Evolutionary conservation across 805 yeast genomes (phyloP).

Genomic region (Candida saitoana): DNA sequence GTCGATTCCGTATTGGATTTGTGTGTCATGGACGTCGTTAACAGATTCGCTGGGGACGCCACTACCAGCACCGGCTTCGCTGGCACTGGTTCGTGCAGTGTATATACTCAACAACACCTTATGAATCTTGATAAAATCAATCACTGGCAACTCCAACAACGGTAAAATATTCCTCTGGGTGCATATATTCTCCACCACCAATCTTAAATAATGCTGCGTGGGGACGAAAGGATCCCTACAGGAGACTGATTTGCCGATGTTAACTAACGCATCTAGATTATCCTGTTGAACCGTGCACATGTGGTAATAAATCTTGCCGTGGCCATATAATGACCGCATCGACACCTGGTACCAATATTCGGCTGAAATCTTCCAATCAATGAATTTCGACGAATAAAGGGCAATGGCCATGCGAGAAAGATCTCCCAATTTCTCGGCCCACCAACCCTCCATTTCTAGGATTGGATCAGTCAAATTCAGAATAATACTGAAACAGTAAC

Average conservation of each 20-base stretch:
- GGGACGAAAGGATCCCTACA: slow-evolving; percentile 85
- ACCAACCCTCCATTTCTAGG: slow-evolving; percentile 61
- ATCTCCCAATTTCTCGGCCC: slow-evolving; percentile 87
- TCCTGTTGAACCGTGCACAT: slow-evolving; percentile 83
- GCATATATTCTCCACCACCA: slow-evolving; percentile 75
- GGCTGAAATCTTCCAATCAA: slow-evolving; percentile 82
- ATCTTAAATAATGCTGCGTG: slow-evolving; percentile 68
- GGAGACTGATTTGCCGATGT: slow-evolving; percentile 72
- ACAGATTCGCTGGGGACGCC: slow-evolving; percentile 2
- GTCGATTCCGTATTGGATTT: slow-evolving; percentile 52
- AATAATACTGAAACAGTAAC: slow-evolving; percentile 64
- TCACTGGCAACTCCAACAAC: slow-evolving; percentile 54
- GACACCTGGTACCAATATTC: slow-evolving; percentile 80
- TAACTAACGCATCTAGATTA: slow-evolving; percentile 71
- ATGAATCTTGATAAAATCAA: slow-evolving; percentile 62
- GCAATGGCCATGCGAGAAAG: slow-evolving; percentile 86
- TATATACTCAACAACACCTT: slow-evolving; percentile 63
- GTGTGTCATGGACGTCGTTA: slow-evolving; percentile 35
- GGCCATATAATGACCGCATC: slow-evolving; percentile 71
- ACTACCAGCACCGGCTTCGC: background rate
- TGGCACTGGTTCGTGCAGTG: slow-evolving; percentile 13
- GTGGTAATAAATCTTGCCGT: slow-evolving; percentile 83
- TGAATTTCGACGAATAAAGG: slow-evolving; percentile 68
- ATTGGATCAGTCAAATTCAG: slow-evolving; percentile 51
- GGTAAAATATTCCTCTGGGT: slow-evolving; percentile 59